A percentile compares a stretch with the other conserved stretches of the same genome.
These are phyloP conservation scores for Neopestalotiopsis sp. DNA, from an alignment of 2,329 filamentous ascomycete genomes.

Conservation along the genomic window DNA sequence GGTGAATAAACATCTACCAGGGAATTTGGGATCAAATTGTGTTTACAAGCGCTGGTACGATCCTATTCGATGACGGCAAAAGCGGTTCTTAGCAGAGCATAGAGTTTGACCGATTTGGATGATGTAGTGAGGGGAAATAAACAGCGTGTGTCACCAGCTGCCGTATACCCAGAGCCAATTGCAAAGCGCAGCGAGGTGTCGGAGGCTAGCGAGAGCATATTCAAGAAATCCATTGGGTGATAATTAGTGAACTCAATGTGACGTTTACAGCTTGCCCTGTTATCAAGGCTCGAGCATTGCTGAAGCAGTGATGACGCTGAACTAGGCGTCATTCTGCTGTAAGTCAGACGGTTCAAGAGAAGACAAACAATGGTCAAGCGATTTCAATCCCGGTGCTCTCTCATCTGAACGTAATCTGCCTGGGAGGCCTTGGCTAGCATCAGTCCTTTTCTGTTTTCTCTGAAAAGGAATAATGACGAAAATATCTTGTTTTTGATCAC, in stretches of 20 bases:
- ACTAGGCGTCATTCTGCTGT: slow-evolving; percentile 12
- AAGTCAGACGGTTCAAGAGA: too few relatives aligned
- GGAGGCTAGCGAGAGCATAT: too few relatives aligned
- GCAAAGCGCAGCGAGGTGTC: too few relatives aligned
- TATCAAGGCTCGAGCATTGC: background rate
- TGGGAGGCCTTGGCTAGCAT: too few relatives aligned
- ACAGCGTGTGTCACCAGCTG: background rate
- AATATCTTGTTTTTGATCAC: too few relatives aligned
- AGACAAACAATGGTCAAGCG: too few relatives aligned
- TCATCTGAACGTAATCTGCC: too few relatives aligned
- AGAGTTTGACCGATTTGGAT: background rate
- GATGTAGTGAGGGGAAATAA: background rate
- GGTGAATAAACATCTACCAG: background rate
- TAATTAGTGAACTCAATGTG: background rate
- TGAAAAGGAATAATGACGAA: too few relatives aligned
- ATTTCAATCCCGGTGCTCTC: too few relatives aligned
- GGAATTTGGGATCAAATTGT: background rate
- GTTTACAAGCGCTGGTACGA: background rate
- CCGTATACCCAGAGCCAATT: background rate
- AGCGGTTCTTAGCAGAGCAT: background rate
- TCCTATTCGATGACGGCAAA: background rate
- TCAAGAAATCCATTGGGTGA: too few relatives aligned
- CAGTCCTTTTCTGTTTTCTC: too few relatives aligned
- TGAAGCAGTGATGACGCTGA: background rate
- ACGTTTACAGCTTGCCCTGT: background rate